Conservation (phyloP, 331 rosid species). For the Quercus phellos region DNA sequence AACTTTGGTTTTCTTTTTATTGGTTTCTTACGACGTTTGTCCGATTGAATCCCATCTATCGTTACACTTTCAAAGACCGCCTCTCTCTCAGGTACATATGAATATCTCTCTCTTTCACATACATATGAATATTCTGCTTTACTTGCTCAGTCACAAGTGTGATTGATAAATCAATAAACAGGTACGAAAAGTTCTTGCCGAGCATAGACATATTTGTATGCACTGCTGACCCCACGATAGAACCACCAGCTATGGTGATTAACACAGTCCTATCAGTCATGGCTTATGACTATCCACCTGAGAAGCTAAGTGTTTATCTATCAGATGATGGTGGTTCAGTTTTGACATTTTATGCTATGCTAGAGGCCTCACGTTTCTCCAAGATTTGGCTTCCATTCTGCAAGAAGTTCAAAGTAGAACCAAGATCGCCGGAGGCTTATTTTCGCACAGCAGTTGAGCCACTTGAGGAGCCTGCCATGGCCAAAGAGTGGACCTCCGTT, state of each 20-base stretch:
- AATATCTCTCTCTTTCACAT: not conserved
- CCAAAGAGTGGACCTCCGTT: conserved; percentile 10
- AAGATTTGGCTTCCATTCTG: conserved; percentile 82
- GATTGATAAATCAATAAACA: conserved; percentile 14
- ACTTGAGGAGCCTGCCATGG: not conserved
- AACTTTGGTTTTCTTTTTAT: conserved; percentile 71
- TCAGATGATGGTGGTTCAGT: conserved; percentile 75
- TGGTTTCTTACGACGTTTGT: conserved; percentile 62
- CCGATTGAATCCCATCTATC: conserved; percentile 55
- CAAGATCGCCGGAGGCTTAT: conserved; percentile 71
- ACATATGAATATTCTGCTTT: too few species aligned
- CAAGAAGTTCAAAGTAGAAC: conserved; percentile 57
- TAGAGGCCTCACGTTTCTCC: conserved; percentile 61
- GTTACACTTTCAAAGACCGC: conserved; percentile 47
- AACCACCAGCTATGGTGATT: conserved; percentile 71
- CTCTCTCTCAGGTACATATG: conserved; percentile 51
- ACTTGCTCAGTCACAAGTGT: not conserved
- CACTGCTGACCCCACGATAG: conserved; percentile 71
- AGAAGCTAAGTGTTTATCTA: conserved; percentile 68
- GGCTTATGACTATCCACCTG: conserved; percentile 72
- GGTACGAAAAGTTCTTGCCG: conserved; percentile 50
- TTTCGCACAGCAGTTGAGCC: conserved; percentile 11
- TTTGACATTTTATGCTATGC: conserved; percentile 56
- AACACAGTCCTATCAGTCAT: conserved; percentile 72
- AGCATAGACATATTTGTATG: conserved; percentile 75